Evolutionary conservation across 148 eudicot genomes (phyloP), one percentile per base, ranked within the genome.

Genomic region (Limonium bicolor): DNA sequence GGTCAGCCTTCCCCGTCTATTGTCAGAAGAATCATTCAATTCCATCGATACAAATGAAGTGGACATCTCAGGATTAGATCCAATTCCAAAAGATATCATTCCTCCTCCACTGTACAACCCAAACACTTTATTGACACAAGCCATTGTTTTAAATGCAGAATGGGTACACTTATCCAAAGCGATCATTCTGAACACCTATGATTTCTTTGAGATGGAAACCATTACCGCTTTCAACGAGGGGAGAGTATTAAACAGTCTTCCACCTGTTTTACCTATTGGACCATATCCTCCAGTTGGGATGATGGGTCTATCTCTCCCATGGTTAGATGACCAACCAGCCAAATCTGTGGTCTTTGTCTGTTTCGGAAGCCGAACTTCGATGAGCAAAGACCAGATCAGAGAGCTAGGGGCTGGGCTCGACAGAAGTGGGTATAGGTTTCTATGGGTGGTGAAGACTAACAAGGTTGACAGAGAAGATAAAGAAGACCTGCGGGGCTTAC

Each of bases 361-460:
- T 3, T 69, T 73, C 7, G 75, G 79, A 35, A 73, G 68, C 41
- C 47, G 79, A 46, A 69, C 72, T 2, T 41, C 72, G 6, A 32
- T 69, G 48, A 39, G 46, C 3, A 65, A 38, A 10, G 69, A 69
- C 0, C 69, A 73, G n/a, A 69, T 73, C 11, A 41, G 20, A 26
- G 76, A 66, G 33, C 19, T 70, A 4, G 77, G 64, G 14, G 16
- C 50, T 4, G 80, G 77, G 15, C 26, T 70, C 7, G 49, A 63
- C 31, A 70, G 27, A 26, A 63, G 64, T 15, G 66, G 65, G 29
- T 55, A 17, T 16, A 33, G 55, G 15, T 73, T 69, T 26, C 7
- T 73, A 5, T 73, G 80, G 80, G 74, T 73, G 8, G 43, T 77
- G 26, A 77, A 77, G 48, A 58, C 60, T 0, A 43, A 45, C 21